These are phyloP conservation scores for Pythium insidiosum DNA, from an alignment of 352 stramenopile species.

Conservation along the genomic window DNA sequence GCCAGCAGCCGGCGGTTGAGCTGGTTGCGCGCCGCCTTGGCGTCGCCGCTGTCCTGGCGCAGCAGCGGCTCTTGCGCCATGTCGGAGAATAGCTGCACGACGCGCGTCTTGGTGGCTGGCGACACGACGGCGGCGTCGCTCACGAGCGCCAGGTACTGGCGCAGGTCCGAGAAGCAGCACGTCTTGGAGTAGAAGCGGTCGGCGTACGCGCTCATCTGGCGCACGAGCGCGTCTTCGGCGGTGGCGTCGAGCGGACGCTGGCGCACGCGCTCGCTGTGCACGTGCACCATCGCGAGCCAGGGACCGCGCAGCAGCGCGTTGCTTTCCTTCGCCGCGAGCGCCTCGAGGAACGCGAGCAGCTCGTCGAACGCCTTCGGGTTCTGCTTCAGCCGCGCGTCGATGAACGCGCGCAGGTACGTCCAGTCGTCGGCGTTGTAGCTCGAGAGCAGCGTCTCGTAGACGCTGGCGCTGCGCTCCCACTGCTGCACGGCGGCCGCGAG, in stretches of 20 bases:
- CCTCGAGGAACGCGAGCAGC: slow-evolving; percentile 27
- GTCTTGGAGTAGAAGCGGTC: slow-evolving; percentile 70
- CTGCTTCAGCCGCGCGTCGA: slow-evolving; percentile 38
- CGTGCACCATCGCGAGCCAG: slow-evolving; percentile 52
- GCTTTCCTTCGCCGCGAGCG: slow-evolving; percentile 30
- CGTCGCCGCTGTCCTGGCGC: slow-evolving; percentile 4
- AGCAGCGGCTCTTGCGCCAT: slow-evolving; percentile 8
- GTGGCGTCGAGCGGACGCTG: slow-evolving; percentile 10
- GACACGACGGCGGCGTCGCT: slow-evolving; percentile 24
- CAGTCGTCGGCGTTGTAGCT: slow-evolving; percentile 78
- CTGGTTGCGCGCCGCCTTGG: slow-evolving; percentile 33
- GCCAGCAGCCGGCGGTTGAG: slow-evolving; percentile 52
- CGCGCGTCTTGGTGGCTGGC: slow-evolving; percentile 17
- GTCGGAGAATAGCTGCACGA: slow-evolving; percentile 32
- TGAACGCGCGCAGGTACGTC: slow-evolving; percentile 66
- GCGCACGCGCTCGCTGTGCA: slow-evolving; percentile 38
- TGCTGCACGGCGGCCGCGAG: slow-evolving; percentile 42
- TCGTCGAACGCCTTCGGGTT: slow-evolving; percentile 17
- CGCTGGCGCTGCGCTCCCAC: slow-evolving; percentile 38
- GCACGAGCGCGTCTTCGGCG: slow-evolving; percentile 37
- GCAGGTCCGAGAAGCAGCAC: slow-evolving; percentile 82
- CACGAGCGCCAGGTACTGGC: slow-evolving; percentile 59
- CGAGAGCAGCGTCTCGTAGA: slow-evolving; percentile 54
- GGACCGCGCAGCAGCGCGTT: slow-evolving; percentile 60
- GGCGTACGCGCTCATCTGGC: slow-evolving; percentile 46